These are phyloP conservation scores for Zymoseptoria crescenta DNA, from an alignment of 2,329 filamentous ascomycete genomes.

Conservation along the genomic window DNA sequence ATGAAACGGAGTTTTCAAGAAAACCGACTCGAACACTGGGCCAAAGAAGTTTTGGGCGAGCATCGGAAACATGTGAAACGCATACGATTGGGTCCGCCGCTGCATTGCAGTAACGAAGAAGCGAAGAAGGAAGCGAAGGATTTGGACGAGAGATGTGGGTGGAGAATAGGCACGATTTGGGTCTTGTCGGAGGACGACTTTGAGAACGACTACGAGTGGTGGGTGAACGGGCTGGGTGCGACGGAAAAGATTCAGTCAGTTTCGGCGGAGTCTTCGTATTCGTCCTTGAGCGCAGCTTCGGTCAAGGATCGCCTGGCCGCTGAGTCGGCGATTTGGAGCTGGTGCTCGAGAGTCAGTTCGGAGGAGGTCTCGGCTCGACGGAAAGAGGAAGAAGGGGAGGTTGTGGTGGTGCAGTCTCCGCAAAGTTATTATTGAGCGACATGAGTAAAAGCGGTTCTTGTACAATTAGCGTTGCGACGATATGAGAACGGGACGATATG, in stretches of 20 bases:
- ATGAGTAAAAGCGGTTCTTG: not conserved
- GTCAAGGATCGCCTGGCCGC: not conserved
- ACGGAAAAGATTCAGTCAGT: constrained; percentile 4
- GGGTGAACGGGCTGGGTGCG: constrained; percentile 9
- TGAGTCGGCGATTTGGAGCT: not conserved
- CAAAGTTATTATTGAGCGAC: not conserved
- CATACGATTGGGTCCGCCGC: constrained; percentile 3
- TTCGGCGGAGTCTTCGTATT: not conserved
- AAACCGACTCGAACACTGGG: constrained; percentile 7
- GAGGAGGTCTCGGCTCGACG: not conserved
- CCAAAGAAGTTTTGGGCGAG: constrained; percentile 6
- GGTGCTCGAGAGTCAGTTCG: not conserved
- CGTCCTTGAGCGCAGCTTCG: not conserved
- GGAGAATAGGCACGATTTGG: constrained; percentile 7
- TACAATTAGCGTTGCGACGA: too few relatives aligned
- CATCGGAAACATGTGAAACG: constrained; percentile 6
- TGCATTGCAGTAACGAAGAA: constrained; percentile 10
- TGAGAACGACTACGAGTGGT: constrained; percentile 9
- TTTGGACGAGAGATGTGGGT: constrained; percentile 5
- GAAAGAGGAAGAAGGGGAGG: not conserved
- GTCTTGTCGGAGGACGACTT: constrained; percentile 9
- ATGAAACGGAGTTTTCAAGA: constrained; percentile 7
- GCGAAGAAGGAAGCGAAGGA: constrained; percentile 6
- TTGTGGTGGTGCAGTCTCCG: not conserved
- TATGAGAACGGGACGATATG: too few relatives aligned